Base-by-base conservation (phyloP, 495 filamentous ascomycete genomes). In the Glutinoglossum americanum region DNA sequence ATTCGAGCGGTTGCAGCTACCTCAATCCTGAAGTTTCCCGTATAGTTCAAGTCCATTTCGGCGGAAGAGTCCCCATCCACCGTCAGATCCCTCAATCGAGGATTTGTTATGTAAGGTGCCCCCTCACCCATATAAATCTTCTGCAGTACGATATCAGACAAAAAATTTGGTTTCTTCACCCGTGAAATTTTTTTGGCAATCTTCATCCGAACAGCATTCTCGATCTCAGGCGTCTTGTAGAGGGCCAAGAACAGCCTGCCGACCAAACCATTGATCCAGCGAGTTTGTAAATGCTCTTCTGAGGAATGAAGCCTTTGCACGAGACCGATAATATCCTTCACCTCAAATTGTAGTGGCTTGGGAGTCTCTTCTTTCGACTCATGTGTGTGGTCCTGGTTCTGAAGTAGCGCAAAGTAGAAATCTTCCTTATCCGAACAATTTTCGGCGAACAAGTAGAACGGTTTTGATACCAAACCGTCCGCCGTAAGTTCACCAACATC, bases 361-460 rank as follows among this genome's bases (percentile, higher is more conserved):
- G 90, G 89, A 0, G 82, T 77, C 13, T 72, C 73, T 53, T 79
- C 73, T 21, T 72, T 68, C 7, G 74, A 70, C 45, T 77, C 69
- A 56, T 76, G 71, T 23, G 75, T 73, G 62, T 79, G 81, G 53
- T 87, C 80, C 64, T 94, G 87, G 60, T 89, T 92, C 59, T 84
- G 78, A 17, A 98, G 74, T 61, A 98, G 74, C 21, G 89, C 85
- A 67, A 93, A 86, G 67, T 98, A 98, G 71, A 98, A 97, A 62
- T 98, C 92, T 66, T 98, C 92, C 69, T 98, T 97, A 23, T 90
- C 85, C 0, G 87, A 94, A 63, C 85, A 82, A 60, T 93, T 93
- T 54, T 95, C 87, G 0, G 88, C 94, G 68, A 96, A 98, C 0
- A 98, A 70, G 65, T 79, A 97, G 68, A 94, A 97, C 0, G 93